These are phyloP conservation scores for Jaltomata sinuosa DNA, from an alignment of 257 asterid genomes.

Conservation along the genomic window DNA sequence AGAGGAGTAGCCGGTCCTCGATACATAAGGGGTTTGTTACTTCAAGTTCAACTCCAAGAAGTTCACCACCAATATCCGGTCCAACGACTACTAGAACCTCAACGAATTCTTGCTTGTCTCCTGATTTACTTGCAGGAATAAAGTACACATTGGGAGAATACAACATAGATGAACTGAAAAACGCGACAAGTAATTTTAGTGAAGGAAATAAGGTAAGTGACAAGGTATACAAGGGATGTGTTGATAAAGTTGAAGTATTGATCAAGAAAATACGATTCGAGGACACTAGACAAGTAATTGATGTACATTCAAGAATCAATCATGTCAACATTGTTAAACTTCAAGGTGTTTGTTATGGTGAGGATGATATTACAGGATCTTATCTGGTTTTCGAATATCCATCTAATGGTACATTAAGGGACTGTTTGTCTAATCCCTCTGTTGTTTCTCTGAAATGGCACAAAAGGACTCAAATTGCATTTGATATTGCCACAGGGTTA, in stretches of 20 bases:
- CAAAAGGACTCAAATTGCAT: conserved; percentile 53
- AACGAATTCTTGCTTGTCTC: conserved; percentile 50
- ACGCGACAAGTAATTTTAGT: conserved; percentile 29
- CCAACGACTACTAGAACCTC: conserved; percentile 32
- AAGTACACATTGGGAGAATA: conserved; percentile 48
- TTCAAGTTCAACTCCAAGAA: conserved; percentile 43
- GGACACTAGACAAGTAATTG: conserved; percentile 31
- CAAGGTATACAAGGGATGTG: conserved; percentile 34
- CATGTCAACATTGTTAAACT: conserved; percentile 65
- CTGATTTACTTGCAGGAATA: conserved; percentile 51
- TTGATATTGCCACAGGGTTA: conserved; percentile 54
- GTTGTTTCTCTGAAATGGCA: conserved; percentile 34
- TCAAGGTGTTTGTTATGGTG: conserved; percentile 52
- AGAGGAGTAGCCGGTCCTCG: background rate
- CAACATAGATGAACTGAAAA: conserved; percentile 37
- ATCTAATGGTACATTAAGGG: conserved; percentile 50
- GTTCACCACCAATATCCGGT: conserved; percentile 30
- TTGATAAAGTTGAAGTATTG: conserved; percentile 33
- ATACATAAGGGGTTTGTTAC: conserved; percentile 20
- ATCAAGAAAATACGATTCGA: conserved; percentile 39
- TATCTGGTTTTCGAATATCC: conserved; percentile 63
- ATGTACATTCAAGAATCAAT: conserved; percentile 58
- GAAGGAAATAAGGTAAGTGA: conserved; percentile 18
- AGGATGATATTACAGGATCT: conserved; percentile 24
- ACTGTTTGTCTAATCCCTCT: conserved; percentile 18